Evolutionary conservation across 1,139 yeast species (phyloP), one percentile per base, ranked within the genome.

Genomic region (Pichia sp.): DNA sequence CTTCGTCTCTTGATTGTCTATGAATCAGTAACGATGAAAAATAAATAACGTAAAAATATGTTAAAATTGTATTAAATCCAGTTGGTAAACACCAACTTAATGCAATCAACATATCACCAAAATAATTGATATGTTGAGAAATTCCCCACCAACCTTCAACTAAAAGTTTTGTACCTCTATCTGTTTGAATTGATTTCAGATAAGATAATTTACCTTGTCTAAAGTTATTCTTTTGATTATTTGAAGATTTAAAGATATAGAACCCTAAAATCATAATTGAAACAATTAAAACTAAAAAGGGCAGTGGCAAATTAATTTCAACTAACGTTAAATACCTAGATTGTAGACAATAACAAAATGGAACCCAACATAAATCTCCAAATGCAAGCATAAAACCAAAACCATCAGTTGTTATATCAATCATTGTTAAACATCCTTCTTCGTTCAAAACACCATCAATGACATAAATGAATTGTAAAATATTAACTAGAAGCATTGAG

Each of bases 131-230:
- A 67, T 93, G 99, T 61, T 96, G 96, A 8, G 96, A 83, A 42
- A 75, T 69, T 4, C 87, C 87, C 99, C 99, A 93, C 99, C 99
- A 93, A 2, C 98, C 97, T 62, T 89, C 95, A 53, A 83, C 79
- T 50, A 93, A 73, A 58, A 93, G 76, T 63, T 80, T 86, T 41
- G 96, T 85, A 1, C 96, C 96, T 16, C 87, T 81, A 34, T 76
- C 73, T 1, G 97, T 86, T 57, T 79, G 72, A 56, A 93, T 85
- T 56, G 81, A 84, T 61, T 81, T 78, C 65, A 87, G 71, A 52
- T 84, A 76, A 53, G 79, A 72, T 53, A 90, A 75, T 63, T 84
- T 80, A 13, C 96, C 96, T 58, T 79, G 81, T 69, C 87, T 84
- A 73, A 93, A 93, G 39, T 80, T 79, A 22, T 91, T 83, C 71